A percentile compares a stretch with the other conserved stretches of the same genome.
Evolutionary conservation across 2,329 filamentous ascomycete genomes (phyloP).

Genomic region (Akanthomyces muscarius): DNA sequence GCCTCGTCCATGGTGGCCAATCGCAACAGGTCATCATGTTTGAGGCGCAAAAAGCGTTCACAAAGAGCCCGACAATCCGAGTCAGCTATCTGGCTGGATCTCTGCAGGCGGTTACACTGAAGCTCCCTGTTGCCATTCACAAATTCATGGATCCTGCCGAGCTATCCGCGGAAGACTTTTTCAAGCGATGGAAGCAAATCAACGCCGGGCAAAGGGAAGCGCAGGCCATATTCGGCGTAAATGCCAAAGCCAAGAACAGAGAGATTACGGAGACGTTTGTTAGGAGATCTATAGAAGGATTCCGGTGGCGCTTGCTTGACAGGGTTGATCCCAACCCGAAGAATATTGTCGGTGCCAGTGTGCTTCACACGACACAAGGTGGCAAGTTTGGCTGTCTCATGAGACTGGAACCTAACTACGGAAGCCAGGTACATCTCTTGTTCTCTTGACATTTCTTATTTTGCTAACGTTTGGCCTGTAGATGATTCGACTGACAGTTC

Average conservation of each 20-base stretch:
- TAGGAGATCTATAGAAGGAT: conserved; percentile 70
- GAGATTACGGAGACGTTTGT: conserved; percentile 71
- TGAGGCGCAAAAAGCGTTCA: conserved; percentile 77
- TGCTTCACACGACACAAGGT: conserved; percentile 72
- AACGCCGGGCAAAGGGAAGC: conserved; percentile 82
- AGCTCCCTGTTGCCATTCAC: conserved; percentile 82
- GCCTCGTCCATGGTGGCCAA: conserved; percentile 69
- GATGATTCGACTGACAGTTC: conserved; percentile 94
- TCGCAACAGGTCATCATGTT: conserved; percentile 95
- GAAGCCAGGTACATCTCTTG: conserved; percentile 67
- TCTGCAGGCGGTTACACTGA: conserved; percentile 85
- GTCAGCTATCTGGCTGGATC: conserved; percentile 93
- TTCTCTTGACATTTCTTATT: not conserved
- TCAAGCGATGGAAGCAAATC: conserved; percentile 99
- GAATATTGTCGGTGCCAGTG: conserved; percentile 90
- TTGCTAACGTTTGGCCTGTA: conserved; percentile 37
- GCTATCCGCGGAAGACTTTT: conserved; percentile 86
- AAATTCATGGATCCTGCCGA: conserved; percentile 97
- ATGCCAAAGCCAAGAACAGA: conserved; percentile 44
- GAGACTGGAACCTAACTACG: conserved; percentile 90
- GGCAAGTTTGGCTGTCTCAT: conserved; percentile 94
- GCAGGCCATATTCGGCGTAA: conserved; percentile 76
- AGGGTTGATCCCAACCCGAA: conserved; percentile 87
- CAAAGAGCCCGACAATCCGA: conserved; percentile 81
- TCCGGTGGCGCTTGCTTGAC: conserved; percentile 82